Evolutionary conservation across 2,329 filamentous ascomycete genomes (phyloP), one percentile per base, ranked within the genome.

Genomic region (Neonectria faginata): DNA sequence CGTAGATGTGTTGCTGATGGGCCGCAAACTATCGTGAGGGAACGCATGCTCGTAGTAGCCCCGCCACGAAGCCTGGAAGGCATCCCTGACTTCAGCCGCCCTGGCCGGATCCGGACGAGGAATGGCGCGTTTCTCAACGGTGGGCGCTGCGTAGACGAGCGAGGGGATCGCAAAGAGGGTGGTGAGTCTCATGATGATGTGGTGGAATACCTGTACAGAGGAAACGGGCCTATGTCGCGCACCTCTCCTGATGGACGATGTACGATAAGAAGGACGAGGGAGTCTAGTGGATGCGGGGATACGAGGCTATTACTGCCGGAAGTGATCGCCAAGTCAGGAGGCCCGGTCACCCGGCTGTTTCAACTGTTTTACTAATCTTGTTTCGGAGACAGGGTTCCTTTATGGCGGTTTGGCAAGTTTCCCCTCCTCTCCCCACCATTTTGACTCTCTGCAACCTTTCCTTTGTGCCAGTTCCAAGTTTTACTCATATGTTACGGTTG

Each of bases 41-140:
- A 92, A 94, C 0, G 92, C 92, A 78, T 92, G 88, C 78, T 87
- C 80, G 73, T 88, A 86, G 76, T 95, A 95, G 2, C 90, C 91
- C 63, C 89, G 79, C 91, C 91, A 94, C 2, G 91, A 89, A 71
- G 85, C 85, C 62, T 86, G 83, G 73, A 94, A 95, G 0, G 89
- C 89, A 59, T 88, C 85, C 75, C 88, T 90, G 57, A 94, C 87
- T 1, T 88, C 87, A 53, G 83, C 81, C 12, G 89, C 85, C 69
- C 88, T 80, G 11, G 75, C 76, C 0, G 76, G 72, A 62, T 84
- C 77, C 5, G 79, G 51, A 16, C 52, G 20, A n/a, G 22, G 25
- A 14, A 45, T 25, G 7, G n/a, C 22, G 14, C 52, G 42, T 22
- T 25, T 56, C 29, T 47, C 48, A 14, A 45, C n/a, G 27, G 8